Evolutionary conservation across 106 monocot species (phyloP).

Genomic region (Phalaenopsis aphrodite): DNA sequence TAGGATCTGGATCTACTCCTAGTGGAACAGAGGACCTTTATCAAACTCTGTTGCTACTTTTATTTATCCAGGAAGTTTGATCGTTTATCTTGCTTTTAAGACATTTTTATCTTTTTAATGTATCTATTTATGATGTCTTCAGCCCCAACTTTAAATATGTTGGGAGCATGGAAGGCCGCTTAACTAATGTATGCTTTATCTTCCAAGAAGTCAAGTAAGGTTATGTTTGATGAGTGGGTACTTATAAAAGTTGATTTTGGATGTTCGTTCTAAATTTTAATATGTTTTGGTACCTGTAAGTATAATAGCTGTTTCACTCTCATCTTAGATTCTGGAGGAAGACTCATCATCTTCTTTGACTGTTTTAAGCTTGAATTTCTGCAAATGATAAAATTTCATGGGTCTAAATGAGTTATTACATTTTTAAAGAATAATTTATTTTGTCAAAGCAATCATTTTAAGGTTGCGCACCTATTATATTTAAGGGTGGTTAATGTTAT

Average conservation of each 20-base stretch:
- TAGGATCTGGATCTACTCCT: background rate
- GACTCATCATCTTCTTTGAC: too few species aligned
- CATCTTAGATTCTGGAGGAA: too few species aligned
- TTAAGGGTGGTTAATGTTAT: too few species aligned
- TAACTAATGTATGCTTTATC: background rate
- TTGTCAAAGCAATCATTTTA: too few species aligned
- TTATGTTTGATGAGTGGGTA: background rate
- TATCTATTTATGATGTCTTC: background rate
- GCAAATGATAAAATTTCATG: too few species aligned
- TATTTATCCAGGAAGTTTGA: background rate
- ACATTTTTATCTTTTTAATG: background rate
- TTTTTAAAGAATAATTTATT: too few species aligned
- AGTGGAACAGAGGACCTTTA: background rate
- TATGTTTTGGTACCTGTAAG: background rate
- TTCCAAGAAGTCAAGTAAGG: background rate
- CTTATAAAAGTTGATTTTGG: background rate
- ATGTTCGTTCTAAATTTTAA: background rate
- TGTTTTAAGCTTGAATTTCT: too few species aligned
- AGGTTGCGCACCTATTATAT: too few species aligned
- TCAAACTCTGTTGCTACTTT: background rate
- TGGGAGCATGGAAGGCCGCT: slow-evolving; percentile 7
- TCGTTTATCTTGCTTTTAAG: background rate
- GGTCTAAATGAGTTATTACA: too few species aligned
- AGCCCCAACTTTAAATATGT: background rate
- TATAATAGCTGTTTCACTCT: too few species aligned